phyloP scores from a whole-genome alignment of 805 yeast genomes.

The Lachancea kluyveri region DNA sequence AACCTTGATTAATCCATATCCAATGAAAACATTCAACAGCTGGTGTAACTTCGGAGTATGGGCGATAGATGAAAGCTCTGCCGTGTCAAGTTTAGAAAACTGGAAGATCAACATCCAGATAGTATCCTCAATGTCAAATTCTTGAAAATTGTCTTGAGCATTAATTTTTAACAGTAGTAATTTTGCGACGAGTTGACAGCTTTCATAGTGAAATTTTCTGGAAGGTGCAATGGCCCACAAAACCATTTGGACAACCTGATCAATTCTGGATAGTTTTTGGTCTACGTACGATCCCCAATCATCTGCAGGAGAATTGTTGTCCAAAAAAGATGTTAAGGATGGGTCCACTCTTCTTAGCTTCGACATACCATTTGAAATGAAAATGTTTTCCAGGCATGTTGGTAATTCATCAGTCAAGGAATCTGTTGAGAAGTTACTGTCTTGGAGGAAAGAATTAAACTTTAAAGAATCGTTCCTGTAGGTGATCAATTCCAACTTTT shows the following conservation, averaged over 20 bases:
- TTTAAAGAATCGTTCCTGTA: constrained; percentile 68
- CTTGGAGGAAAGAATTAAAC: constrained; percentile 35
- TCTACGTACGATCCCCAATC: constrained; percentile 30
- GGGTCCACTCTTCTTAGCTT: constrained; percentile 20
- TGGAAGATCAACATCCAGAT: constrained; percentile 33
- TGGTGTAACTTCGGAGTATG: constrained; percentile 36
- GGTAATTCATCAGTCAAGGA: constrained; percentile 10
- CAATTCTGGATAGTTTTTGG: constrained; percentile 17
- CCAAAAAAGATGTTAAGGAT: constrained; percentile 20
- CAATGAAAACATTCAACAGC: constrained; percentile 37
- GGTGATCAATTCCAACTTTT: constrained; percentile 53
- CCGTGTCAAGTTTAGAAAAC: constrained; percentile 32
- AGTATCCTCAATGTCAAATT: constrained; percentile 33
- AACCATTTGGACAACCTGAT: constrained; percentile 25
- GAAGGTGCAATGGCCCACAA: constrained; percentile 31
- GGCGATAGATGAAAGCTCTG: constrained; percentile 13
- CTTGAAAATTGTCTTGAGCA: constrained; percentile 20
- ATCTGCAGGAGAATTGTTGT: constrained; percentile 23
- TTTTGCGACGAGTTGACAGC: constrained; percentile 26
- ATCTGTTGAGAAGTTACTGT: constrained; percentile 26
- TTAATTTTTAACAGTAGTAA: constrained; percentile 24
- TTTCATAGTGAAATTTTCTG: constrained; percentile 24
- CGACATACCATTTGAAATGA: constrained; percentile 5
- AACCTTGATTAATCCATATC: constrained; percentile 39
- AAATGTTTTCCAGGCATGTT: constrained; percentile 5